phyloP scores from a whole-genome alignment of 345 rosid species.

The Hypericum androsaemum region DNA sequence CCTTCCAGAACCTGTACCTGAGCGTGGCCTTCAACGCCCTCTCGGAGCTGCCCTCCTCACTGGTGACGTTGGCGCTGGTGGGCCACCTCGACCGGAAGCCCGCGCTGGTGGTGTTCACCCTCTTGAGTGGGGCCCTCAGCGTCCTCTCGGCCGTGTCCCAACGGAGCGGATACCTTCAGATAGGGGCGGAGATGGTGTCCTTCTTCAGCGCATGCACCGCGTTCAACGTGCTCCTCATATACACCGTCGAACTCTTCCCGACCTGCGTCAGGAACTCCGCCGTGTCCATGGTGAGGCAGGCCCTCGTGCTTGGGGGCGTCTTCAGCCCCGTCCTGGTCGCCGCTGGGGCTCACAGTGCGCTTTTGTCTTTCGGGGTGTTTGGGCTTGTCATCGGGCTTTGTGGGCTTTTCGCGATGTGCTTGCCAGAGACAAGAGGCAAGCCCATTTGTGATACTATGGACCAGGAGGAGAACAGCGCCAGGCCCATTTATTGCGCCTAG shows the following conservation, averaged over 20 bases:
- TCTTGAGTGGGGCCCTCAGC: slow-evolving; percentile 34
- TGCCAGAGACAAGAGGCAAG: slow-evolving; percentile 57
- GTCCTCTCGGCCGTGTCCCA: slow-evolving; percentile 24
- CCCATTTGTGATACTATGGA: slow-evolving; percentile 50
- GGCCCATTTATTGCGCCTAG: too few species aligned
- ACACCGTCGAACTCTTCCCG: slow-evolving; percentile 49
- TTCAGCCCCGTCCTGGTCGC: slow-evolving; percentile 50
- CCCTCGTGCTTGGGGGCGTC: slow-evolving; percentile 43
- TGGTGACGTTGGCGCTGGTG: slow-evolving; percentile 32
- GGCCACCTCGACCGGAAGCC: slow-evolving; percentile 32
- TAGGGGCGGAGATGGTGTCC: slow-evolving; percentile 48
- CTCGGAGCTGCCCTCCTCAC: slow-evolving; percentile 51
- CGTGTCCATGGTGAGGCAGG: slow-evolving; percentile 49
- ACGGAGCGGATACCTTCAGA: slow-evolving; percentile 15
- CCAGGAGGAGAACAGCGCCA: slow-evolving; percentile 36
- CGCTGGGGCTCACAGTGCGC: slow-evolving; percentile 32
- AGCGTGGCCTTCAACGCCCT: slow-evolving; percentile 55
- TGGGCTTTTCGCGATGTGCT: slow-evolving; percentile 35
- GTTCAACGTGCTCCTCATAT: slow-evolving; percentile 1
- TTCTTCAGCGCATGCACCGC: slow-evolving; percentile 8
- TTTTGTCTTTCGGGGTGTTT: slow-evolving; percentile 43
- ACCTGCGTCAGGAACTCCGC: slow-evolving; percentile 62
- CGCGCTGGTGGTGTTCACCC: slow-evolving; percentile 34
- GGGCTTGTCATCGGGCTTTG: slow-evolving; percentile 46
- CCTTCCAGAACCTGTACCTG: slow-evolving; percentile 40